Evolutionary conservation across 257 asterid species (phyloP).

Genomic region (Solanum sejunctum): DNA sequence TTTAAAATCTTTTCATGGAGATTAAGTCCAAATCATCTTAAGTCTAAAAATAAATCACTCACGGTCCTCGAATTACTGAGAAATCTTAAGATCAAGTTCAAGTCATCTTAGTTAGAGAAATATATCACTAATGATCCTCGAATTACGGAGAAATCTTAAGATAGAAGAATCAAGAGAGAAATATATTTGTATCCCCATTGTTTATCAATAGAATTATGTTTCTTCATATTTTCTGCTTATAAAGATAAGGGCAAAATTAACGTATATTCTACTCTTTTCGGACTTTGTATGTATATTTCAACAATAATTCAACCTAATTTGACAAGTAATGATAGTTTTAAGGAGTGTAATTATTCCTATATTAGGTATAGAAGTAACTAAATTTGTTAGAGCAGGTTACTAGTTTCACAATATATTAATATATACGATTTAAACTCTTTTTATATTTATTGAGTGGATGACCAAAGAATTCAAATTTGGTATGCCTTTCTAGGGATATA

Average conservation of each 20-base stretch:
- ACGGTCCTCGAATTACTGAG: too few species aligned
- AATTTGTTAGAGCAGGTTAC: not conserved
- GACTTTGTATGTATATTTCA: not conserved
- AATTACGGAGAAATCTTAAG: too few species aligned
- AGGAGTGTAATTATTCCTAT: not conserved
- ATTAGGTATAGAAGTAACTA: not conserved
- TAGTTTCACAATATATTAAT: not conserved
- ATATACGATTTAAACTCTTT: not conserved
- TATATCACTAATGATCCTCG: too few species aligned
- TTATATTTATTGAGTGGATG: not conserved
- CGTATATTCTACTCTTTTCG: fast-evolving
- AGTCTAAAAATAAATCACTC: too few species aligned
- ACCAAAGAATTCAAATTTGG: not conserved
- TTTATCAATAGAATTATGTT: too few species aligned
- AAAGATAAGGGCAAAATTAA: too few species aligned
- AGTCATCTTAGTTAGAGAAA: too few species aligned
- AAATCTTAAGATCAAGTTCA: too few species aligned
- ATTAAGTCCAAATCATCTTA: too few species aligned
- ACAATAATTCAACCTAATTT: not conserved
- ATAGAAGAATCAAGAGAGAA: too few species aligned
- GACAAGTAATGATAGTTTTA: not conserved
- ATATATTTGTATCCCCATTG: too few species aligned
- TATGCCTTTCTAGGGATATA: not conserved
- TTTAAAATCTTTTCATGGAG: too few species aligned
- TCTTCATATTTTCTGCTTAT: not conserved